Percentiles rank a stretch among this genome's conserved stretches.
Evolutionary conservation across 2,329 filamentous ascomycete species (phyloP).

Genomic region (Cercospora canescens): DNA sequence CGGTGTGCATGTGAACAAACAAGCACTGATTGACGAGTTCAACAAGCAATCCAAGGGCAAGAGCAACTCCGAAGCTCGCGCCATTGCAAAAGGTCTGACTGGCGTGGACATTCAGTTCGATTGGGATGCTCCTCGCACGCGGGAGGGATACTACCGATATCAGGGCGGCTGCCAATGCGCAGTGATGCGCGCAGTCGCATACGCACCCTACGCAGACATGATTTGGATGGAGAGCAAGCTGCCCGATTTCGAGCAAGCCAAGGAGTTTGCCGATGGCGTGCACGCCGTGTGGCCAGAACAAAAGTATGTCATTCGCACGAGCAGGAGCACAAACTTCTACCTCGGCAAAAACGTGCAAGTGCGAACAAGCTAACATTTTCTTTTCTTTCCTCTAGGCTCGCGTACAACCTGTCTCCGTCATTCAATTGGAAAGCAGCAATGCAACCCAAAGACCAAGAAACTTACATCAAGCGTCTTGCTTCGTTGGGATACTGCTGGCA

Average conservation of each 20-base stretch:
- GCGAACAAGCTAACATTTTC: slow-evolving; percentile 15
- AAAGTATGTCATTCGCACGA: slow-evolving; percentile 63
- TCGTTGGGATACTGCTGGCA: slow-evolving; percentile 97
- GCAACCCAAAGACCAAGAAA: slow-evolving; percentile 88
- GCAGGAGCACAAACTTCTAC: background rate
- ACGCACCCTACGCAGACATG: slow-evolving; percentile 89
- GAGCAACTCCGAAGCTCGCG: slow-evolving; percentile 78
- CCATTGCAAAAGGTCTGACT: slow-evolving; percentile 73
- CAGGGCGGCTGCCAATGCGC: slow-evolving; percentile 89
- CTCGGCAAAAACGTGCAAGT: slow-evolving; percentile 5
- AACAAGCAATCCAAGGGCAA: slow-evolving; percentile 71
- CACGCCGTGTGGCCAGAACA: slow-evolving; percentile 95
- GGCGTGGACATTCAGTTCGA: slow-evolving; percentile 86
- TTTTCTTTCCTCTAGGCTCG: slow-evolving; percentile 59
- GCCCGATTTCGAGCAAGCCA: slow-evolving; percentile 85
- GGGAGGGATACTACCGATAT: slow-evolving; percentile 94
- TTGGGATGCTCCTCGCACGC: slow-evolving; percentile 90
- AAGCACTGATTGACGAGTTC: slow-evolving; percentile 67
- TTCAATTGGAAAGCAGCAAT: slow-evolving; percentile 99
- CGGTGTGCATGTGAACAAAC: slow-evolving; percentile 67
- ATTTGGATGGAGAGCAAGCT: slow-evolving; percentile 99
- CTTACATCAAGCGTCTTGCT: slow-evolving; percentile 89
- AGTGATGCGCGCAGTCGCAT: slow-evolving; percentile 86
- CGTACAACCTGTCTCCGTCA: slow-evolving; percentile 96
- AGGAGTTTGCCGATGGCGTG: slow-evolving; percentile 90